Evolutionary conservation across 768 basidiomycete genomes (phyloP).

Genomic region (Lactifluus rugatus): DNA sequence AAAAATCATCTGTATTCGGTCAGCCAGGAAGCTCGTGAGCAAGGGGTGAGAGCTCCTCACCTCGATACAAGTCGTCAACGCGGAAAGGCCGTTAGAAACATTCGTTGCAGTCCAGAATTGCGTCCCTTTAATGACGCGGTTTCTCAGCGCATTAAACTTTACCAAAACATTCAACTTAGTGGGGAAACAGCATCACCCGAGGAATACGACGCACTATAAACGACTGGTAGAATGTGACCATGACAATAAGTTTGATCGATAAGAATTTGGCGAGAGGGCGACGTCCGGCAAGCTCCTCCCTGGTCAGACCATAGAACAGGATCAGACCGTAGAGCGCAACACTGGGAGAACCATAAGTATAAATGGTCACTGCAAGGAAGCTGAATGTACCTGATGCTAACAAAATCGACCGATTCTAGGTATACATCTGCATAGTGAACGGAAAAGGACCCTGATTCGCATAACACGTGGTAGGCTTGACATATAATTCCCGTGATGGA

Average conservation of each 20-base stretch:
- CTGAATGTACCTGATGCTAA: slow-evolving; percentile 63
- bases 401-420: slow-evolving; percentile 62
- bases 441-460: slow-evolving; percentile 51
- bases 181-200: not conserved
- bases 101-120: slow-evolving; percentile 78
- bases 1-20: slow-evolving; percentile 59
- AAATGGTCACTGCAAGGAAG: no score
- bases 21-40: slow-evolving; percentile 1
- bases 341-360: slow-evolving; percentile 30
- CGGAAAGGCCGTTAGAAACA: slow-evolving; percentile 74
- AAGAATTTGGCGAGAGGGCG: slow-evolving; percentile 81
- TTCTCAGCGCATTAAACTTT: slow-evolving; percentile 58
- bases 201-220: slow-evolving; percentile 40
- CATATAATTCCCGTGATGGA: slow-evolving; percentile 77
- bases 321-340: slow-evolving; percentile 81
- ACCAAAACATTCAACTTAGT: slow-evolving; percentile 1
- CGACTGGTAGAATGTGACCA: slow-evolving; percentile 83
- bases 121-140: slow-evolving; percentile 69
- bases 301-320: slow-evolving; percentile 72
- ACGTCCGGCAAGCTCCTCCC: slow-evolving; percentile 66
- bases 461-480: slow-evolving; percentile 58
- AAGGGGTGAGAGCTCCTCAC: slow-evolving; percentile 29
- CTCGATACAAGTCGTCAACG: slow-evolving; percentile 77
- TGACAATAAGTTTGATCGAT: slow-evolving; percentile 76
- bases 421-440: slow-evolving; percentile 58